Evolutionary conservation across 2,329 filamentous ascomycete genomes (phyloP), one percentile per base, ranked within the genome.

Genomic region (Pyricularia grisea): DNA sequence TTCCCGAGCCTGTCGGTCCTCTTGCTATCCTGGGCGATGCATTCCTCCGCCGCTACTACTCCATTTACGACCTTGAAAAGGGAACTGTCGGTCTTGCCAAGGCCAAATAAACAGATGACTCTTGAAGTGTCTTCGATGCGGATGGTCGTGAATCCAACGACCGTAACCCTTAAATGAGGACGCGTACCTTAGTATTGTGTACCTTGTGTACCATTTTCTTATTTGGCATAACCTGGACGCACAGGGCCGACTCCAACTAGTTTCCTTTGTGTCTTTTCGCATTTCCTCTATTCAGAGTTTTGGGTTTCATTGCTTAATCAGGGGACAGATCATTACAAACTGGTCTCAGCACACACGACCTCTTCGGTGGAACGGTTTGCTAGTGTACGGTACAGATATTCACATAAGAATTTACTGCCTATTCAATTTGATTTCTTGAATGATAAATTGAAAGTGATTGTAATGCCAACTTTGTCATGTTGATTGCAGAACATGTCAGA

Each of bases 21-120:
- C 88, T 99, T 73, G 94, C 93, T 71, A 99, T 99, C 73, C 89
- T 99, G 30, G 95, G 95, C 76, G 93, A 97, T 79, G 92, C 89
- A 66, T 92, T 91, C 86, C 84, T 91, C 77, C 89, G 93, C 81
- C 91, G 86, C 78, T 96, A 90, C 86, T 98, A 98, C 88, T 97
- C 93, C 73, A 91, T 99, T 77, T 99, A 99, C 79, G 93, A 99
- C 81, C 87, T 97, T 71, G 94, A 92, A 79, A 94, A 92, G 84
- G 86, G 90, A 78, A 90, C 91, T 69, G 93, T 99, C 72, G 94
- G 93, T 77, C 88, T 99, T 75, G 95, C 94, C 76, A 90, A 91
- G 82, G 87, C 94, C 74, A 95, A 93, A 83, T 78, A 79, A 71
- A 28, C 25, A 63, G 23, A 17, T 28, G 25, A 30, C 25, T 6